Conservation (phyloP, 1,284 basidiomycete genomes). For the Tilletia caries region DNA sequence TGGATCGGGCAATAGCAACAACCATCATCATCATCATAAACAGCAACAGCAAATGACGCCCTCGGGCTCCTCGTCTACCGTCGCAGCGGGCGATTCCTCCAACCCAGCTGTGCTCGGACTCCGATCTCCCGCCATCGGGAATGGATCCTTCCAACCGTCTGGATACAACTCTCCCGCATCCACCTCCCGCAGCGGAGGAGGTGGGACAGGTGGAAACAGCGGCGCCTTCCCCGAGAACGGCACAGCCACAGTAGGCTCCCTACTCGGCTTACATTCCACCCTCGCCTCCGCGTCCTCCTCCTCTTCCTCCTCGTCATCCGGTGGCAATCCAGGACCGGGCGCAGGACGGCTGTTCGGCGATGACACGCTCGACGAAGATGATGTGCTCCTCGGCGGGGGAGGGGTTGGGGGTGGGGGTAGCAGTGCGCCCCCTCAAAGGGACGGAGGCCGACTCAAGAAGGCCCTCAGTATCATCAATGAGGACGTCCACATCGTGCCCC, state of each 20-base stretch:
- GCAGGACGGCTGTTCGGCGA: constrained; percentile 4
- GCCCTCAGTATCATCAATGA: constrained; percentile 18
- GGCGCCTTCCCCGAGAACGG: no score
- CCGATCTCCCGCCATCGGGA: not conserved
- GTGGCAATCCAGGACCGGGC: not conserved
- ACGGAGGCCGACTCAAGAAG: constrained; percentile 14
- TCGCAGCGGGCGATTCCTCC: no score
- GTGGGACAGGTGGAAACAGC: no score
- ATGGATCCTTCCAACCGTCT: not conserved
- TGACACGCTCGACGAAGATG: not conserved
- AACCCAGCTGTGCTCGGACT: no score
- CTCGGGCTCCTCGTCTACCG: not conserved
- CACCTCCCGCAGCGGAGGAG: no score
- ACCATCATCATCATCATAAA: not conserved
- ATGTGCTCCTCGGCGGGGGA: not conserved
- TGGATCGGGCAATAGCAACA: not conserved
- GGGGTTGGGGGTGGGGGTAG: not conserved
- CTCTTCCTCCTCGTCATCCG: no score
- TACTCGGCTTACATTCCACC: constrained; percentile 4
- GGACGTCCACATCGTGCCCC: not conserved
- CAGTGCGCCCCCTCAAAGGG: not conserved
- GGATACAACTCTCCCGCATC: not conserved
- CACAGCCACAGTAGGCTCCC: constrained; percentile 3
- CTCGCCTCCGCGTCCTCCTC: no score
- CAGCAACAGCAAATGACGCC: not conserved